A percentile compares a stretch with the other conserved stretches of the same genome.
These are phyloP conservation scores for Dissophora ornata DNA, from an alignment of 192 early-diverging fungal species.

Conservation along the genomic window DNA sequence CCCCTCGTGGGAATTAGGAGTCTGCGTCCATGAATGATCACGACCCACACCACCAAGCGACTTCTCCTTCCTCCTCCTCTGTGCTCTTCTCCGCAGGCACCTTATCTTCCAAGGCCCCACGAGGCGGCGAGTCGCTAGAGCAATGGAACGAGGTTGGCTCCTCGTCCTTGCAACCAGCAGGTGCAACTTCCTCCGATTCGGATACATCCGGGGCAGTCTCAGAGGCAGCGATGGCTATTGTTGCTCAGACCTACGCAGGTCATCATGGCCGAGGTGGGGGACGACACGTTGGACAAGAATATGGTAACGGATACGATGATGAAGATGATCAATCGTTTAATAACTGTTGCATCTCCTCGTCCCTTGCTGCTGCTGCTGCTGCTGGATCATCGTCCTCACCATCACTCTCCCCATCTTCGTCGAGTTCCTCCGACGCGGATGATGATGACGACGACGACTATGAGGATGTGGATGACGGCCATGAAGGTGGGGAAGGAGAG, in stretches of 20 bases:
- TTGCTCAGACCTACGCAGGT: neutral
- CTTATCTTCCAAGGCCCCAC: neutral
- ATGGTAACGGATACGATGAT: conserved; percentile 12
- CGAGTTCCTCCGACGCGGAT: conserved; percentile 34
- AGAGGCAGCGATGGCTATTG: no score
- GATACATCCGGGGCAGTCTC: no score
- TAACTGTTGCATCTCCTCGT: conserved; percentile 35
- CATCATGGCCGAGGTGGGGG: neutral
- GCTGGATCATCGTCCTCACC: conserved; percentile 16
- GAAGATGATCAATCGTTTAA: conserved; percentile 6
- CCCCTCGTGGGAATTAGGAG: no score
- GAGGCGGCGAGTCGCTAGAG: conserved; percentile 19
- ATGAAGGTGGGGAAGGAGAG: neutral
- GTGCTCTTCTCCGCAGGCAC: conserved; percentile 32
- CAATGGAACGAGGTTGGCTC: conserved; percentile 43
- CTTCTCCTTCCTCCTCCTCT: conserved; percentile 41
- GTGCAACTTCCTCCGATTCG: no score
- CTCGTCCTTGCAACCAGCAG: neutral
- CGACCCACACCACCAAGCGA: conserved; percentile 45
- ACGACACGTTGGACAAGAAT: conserved; percentile 24
- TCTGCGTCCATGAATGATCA: neutral
- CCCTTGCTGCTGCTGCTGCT: conserved; percentile 15
- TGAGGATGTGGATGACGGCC: conserved; percentile 13
- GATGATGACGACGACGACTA: conserved; percentile 26
- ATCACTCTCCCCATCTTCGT: conserved; percentile 17